Conservation (phyloP, 257 asterid genomes). For the Thymus quinquecostatus region DNA sequence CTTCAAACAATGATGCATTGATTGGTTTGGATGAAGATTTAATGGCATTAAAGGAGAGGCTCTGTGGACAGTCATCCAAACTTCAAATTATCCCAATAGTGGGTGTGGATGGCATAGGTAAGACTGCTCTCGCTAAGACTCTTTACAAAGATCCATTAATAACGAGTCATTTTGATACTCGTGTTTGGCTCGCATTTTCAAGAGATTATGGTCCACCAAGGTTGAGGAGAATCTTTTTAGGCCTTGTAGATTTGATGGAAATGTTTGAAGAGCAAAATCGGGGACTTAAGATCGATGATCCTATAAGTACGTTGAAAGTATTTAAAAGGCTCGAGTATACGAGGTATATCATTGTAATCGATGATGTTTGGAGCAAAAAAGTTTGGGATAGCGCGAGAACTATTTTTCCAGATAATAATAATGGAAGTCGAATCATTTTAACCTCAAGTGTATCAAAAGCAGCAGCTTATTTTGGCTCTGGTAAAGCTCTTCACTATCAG, state of each 20-base stretch:
- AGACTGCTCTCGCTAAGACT: background rate
- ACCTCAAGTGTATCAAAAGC: background rate
- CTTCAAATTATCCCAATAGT: constrained; percentile 12
- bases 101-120: constrained; percentile 19
- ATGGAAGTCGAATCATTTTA: constrained; percentile 1
- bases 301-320: no score
- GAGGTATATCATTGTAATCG: background rate
- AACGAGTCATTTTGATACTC: background rate
- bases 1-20: background rate
- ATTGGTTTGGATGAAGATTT: constrained; percentile 11
- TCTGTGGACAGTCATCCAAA: constrained; percentile 14
- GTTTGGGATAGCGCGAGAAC: constrained; percentile 1
- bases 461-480: no score
- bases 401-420: background rate
- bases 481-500: background rate
- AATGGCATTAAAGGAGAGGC: background rate
- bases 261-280: no score
- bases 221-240: background rate
- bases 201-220: background rate
- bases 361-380: background rate
- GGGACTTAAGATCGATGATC: no score
- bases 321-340: no score
- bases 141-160: constrained; percentile 11
- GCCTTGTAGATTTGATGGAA: no score
- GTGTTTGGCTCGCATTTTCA: background rate